Base-by-base conservation (phyloP, 106 monocot genomes). In the Ottelia alismoides region DNA sequence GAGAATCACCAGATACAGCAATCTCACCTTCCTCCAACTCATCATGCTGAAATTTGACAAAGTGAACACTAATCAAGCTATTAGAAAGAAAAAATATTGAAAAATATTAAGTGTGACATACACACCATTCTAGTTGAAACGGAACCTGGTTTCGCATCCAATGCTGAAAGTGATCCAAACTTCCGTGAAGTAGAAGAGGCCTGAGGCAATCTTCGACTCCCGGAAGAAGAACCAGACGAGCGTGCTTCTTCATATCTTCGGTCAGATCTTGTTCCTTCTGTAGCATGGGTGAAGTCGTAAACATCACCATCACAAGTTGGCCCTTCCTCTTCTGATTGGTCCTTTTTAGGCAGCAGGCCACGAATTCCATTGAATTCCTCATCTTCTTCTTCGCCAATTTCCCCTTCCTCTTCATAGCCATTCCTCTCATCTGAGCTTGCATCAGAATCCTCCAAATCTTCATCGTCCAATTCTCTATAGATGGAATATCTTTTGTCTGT, bases 11-110 rank as follows among this genome's bases (percentile, higher is more conserved):
- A 22, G 94, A 94, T 52, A 70, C 53, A 19, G 96, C 96, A 56
- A 89, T 96, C 65, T 96, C 88, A 46, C 96, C 96, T 60, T 96
- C 96, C 50, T 96, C 88, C 28, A 96, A 58, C 40, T 94, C 88
- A 54, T 94, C 88, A 10, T n/a, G n/a, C n/a, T n/a, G n/a, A n/a
- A n/a, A n/a, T n/a, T n/a, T n/a, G n/a, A n/a, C n/a, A n/a, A n/a
- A n/a, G n/a, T n/a, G n/a, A n/a, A n/a, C n/a, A n/a, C n/a, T n/a
- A n/a, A n/a, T n/a, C n/a, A n/a, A n/a, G n/a, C n/a, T n/a, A n/a
- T n/a, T n/a, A n/a, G n/a, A n/a, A n/a, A n/a, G n/a, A n/a, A n/a
- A n/a, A n/a, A n/a, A n/a, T n/a, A n/a, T n/a, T n/a, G n/a, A n/a
- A n/a, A n/a, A n/a, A n/a, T n/a, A n/a, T n/a, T n/a, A n/a, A n/a